phyloP scores from a whole-genome alignment of 768 basidiomycete genomes.

The Cyathus striatus region DNA sequence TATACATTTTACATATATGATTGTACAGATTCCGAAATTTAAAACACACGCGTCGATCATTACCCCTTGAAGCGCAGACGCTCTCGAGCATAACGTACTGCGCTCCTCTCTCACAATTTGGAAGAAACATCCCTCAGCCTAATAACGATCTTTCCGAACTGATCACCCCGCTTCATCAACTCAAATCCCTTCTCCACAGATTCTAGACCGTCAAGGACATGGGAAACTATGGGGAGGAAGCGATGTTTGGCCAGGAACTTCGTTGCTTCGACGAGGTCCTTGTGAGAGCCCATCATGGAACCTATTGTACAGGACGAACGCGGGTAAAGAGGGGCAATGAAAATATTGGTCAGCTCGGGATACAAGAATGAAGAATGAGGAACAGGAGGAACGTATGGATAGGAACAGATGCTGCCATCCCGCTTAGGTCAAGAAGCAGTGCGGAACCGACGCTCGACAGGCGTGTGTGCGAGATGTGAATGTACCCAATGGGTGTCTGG shows the following conservation, averaged over 20 bases:
- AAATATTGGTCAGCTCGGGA: neutral
- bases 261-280: conserved; percentile 70
- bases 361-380: too few species aligned
- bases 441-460: too few species aligned
- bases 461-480: too few species aligned
- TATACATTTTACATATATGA: too few species aligned
- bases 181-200: conserved; percentile 67
- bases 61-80: too few species aligned
- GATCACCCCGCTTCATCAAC: conserved; percentile 54
- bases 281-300: conserved; percentile 79
- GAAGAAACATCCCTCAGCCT: conserved; percentile 34
- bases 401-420: too few species aligned
- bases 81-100: too few species aligned
- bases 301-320: conserved; percentile 34
- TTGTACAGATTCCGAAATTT: too few species aligned
- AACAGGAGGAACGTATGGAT: too few species aligned
- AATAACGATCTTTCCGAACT: conserved; percentile 78
- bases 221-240: conserved; percentile 67
- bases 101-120: too few species aligned
- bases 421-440: too few species aligned
- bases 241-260: conserved; percentile 59
- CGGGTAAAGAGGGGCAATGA: neutral
- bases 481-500: neutral
- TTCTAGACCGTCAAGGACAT: conserved; percentile 62
- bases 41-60: too few species aligned